Conservation (phyloP, 805 yeast genomes). For the Saturnispora besseyi region DNA sequence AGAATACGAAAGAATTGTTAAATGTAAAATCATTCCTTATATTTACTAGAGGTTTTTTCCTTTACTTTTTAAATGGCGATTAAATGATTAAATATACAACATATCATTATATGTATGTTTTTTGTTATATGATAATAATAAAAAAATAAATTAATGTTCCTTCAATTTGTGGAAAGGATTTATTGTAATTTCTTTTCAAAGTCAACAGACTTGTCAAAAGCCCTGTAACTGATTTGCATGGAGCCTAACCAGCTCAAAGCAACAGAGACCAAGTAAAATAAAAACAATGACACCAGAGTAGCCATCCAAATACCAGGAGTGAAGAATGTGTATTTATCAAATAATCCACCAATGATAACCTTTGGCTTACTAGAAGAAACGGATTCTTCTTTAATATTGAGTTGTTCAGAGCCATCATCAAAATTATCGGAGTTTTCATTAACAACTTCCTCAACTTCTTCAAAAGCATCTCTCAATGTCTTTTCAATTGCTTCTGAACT, state of each 20-base stretch:
- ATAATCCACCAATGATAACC: conserved; percentile 33
- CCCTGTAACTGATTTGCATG: conserved; percentile 68
- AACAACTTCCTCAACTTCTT: conserved; percentile 21
- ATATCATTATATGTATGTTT: neutral
- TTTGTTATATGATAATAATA: neutral
- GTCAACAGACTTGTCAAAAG: conserved; percentile 64
- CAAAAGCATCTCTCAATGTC: conserved; percentile 25
- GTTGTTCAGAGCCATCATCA: neutral
- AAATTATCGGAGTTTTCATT: conserved; percentile 8
- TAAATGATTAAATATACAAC: conserved; percentile 11
- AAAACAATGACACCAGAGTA: conserved; percentile 52
- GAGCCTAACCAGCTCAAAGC: conserved; percentile 68
- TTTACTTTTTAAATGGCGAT: neutral
- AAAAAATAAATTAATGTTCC: neutral
- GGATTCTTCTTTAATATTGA: neutral
- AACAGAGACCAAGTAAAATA: conserved; percentile 45
- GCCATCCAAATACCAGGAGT: conserved; percentile 77
- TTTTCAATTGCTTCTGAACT: conserved; percentile 22
- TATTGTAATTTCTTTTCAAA: conserved; percentile 39
- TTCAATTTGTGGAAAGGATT: neutral
- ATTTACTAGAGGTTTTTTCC: conserved; percentile 37
- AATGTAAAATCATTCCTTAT: conserved; percentile 85
- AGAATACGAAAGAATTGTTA: conserved; percentile 71
- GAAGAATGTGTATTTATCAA: conserved; percentile 61
- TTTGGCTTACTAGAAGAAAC: conserved; percentile 1